phyloP scores from a whole-genome alignment of 768 basidiomycete genomes.

The Lactarius sp. region DNA sequence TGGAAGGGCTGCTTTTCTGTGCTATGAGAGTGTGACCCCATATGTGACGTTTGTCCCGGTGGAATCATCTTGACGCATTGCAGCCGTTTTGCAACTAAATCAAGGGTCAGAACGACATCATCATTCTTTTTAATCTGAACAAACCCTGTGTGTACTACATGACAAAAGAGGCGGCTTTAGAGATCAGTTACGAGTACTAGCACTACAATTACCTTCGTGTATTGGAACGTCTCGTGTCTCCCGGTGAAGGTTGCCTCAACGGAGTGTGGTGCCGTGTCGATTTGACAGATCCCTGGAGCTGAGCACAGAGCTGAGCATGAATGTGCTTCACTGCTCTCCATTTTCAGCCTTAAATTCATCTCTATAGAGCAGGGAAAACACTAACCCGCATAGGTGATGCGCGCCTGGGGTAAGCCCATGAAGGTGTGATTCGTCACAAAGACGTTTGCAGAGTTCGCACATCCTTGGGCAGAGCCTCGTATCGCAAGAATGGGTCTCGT shows the following conservation, averaged over 20 bases:
- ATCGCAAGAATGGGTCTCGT: slow-evolving; percentile 48
- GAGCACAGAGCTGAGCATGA: slow-evolving; percentile 41
- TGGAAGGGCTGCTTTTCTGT: slow-evolving; percentile 42
- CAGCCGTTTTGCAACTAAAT: slow-evolving; percentile 45
- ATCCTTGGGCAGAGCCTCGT: slow-evolving; percentile 47
- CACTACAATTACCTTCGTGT: slow-evolving; percentile 48
- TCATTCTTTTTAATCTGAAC: neutral
- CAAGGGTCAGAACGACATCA: neutral
- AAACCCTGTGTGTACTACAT: slow-evolving; percentile 51
- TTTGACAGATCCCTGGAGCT: slow-evolving; percentile 50
- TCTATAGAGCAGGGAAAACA: slow-evolving; percentile 3
- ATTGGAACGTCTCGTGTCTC: slow-evolving; percentile 54
- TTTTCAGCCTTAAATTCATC: neutral
- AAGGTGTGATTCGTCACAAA: slow-evolving; percentile 47
- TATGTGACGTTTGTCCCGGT: slow-evolving; percentile 38
- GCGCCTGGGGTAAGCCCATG: slow-evolving; percentile 42
- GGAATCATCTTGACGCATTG: slow-evolving; percentile 47
- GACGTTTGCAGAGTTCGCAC: slow-evolving; percentile 51
- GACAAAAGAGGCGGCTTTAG: neutral
- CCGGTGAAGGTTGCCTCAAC: slow-evolving; percentile 61
- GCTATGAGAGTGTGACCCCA: slow-evolving; percentile 47
- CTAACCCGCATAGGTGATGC: slow-evolving; percentile 55
- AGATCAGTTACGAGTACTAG: neutral
- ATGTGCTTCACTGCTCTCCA: slow-evolving; percentile 44
- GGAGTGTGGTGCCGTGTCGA: slow-evolving; percentile 53